Base-by-base conservation (phyloP, 2,329 filamentous ascomycete genomes). In the Aspergillus proliferans region DNA sequence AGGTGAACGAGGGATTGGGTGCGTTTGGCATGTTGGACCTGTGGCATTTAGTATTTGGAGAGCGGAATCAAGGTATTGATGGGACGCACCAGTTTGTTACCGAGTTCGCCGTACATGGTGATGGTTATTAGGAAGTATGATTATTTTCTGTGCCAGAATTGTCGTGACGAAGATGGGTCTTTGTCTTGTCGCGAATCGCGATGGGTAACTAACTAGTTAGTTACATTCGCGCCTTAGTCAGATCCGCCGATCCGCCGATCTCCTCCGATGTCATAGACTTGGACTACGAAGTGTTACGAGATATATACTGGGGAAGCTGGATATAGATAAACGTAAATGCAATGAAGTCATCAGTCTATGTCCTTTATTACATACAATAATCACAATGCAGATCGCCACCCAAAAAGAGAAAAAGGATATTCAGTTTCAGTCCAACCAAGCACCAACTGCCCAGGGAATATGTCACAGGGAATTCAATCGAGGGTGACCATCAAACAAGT, bases 1-100 rank as follows among this genome's bases (percentile, higher is more conserved):
- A 98, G 81, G 66, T 94, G 84, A 28, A 84, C 75, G 48, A 98
- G 82, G 56, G 88, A 86, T 70, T 93, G 89, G 15, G 88, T 95
- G 66, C 93, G 84, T 78, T 97, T 97, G 68, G 93, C 93, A 76
- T 97, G 88, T 76, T 92, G 87, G 60, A 94, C 91, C 88, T 95
- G 55, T 48, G 39, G 24, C 10, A 28, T 18, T 47, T 36, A 42
- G 43, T 49, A 28, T 43, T 14, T 46, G 40, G 26, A 10, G 19
- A 15, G 19, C 33, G 30, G 4, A 12, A 12, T 18, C 33, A 6
- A 5, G 22, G 30, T 10, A 15, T 10, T 39, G n/a, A 19, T 39
- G 6, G 36, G 46, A 57, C 73, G 62, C 72, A 92, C 88, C 71
- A 95, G 74, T 72, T 95, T 95, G 68, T 89, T 87, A 45, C 87